These are phyloP conservation scores for Akanthomyces dipterigenus DNA, from an alignment of 2,329 filamentous ascomycete species.

Conservation along the genomic window DNA sequence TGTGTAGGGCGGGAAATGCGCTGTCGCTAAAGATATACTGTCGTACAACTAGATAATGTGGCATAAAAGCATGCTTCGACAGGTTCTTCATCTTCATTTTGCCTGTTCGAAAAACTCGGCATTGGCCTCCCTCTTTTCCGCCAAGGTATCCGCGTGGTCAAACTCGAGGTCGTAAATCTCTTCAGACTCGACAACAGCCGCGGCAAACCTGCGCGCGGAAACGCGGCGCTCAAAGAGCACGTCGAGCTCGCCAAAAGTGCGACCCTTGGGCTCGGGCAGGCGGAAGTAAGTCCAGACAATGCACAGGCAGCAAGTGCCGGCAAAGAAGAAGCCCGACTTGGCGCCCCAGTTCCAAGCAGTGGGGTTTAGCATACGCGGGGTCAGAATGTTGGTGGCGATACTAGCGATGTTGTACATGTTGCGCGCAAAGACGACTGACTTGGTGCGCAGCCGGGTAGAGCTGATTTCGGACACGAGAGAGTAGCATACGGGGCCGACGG, in stretches of 20 bases:
- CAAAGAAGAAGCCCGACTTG: constrained; percentile 41
- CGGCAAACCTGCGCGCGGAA: constrained; percentile 35
- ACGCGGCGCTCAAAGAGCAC: constrained; percentile 43
- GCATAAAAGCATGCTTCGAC: background rate
- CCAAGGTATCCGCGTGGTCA: background rate
- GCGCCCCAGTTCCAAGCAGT: constrained; percentile 41
- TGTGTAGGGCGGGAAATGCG: background rate
- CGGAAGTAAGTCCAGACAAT: constrained; percentile 45
- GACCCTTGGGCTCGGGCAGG: constrained; percentile 47
- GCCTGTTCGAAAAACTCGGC: background rate
- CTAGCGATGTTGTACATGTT: constrained; percentile 42
- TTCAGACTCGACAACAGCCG: constrained; percentile 19
- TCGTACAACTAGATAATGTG: background rate
- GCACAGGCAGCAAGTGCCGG: constrained; percentile 36
- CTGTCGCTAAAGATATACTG: background rate
- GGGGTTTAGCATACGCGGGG: constrained; percentile 41
- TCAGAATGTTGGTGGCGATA: constrained; percentile 40
- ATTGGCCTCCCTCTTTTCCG: constrained; percentile 2
- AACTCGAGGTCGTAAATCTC: constrained; percentile 5
- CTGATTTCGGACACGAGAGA: constrained; percentile 60
- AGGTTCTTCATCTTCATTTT: background rate
- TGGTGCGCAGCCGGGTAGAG: constrained; percentile 39
- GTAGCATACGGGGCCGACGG: constrained; percentile 60
- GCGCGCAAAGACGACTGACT: constrained; percentile 39
- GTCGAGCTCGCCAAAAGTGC: constrained; percentile 50